These are phyloP conservation scores for Solanum chaucha DNA, from an alignment of 257 asterid species.

Conservation along the genomic window DNA sequence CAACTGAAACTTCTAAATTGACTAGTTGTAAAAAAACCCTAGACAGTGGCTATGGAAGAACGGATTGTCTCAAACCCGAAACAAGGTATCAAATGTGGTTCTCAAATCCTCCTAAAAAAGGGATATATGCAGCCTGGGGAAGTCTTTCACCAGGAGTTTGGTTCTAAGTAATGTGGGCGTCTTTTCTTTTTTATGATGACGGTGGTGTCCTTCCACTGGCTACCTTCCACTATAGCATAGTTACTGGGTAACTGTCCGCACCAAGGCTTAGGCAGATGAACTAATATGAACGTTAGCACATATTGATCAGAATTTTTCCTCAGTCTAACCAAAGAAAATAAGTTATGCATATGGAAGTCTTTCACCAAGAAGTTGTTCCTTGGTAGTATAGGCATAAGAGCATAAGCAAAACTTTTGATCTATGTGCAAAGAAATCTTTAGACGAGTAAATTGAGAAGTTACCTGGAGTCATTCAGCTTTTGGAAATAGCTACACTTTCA, in stretches of 20 bases:
- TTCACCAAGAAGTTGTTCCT: neutral
- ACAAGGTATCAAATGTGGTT: neutral
- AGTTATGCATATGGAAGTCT: neutral
- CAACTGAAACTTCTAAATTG: no score
- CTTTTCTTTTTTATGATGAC: neutral
- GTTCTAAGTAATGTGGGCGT: neutral
- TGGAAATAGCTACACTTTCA: neutral
- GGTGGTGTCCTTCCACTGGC: neutral
- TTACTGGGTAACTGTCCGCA: neutral
- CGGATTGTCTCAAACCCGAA: neutral
- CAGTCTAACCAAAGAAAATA: neutral
- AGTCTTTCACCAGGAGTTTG: neutral
- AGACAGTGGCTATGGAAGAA: neutral
- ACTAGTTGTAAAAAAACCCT: neutral
- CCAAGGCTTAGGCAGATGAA: neutral
- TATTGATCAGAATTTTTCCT: neutral
- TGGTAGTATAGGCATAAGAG: neutral
- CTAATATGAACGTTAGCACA: neutral
- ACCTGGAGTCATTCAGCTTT: neutral
- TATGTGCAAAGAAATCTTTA: neutral
- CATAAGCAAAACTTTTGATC: neutral
- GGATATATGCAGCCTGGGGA: neutral
- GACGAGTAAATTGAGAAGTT: neutral
- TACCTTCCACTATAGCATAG: neutral
- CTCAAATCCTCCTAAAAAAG: neutral